Conservation (phyloP, 2,329 filamentous ascomycete genomes). For the Fusarium udum region DNA sequence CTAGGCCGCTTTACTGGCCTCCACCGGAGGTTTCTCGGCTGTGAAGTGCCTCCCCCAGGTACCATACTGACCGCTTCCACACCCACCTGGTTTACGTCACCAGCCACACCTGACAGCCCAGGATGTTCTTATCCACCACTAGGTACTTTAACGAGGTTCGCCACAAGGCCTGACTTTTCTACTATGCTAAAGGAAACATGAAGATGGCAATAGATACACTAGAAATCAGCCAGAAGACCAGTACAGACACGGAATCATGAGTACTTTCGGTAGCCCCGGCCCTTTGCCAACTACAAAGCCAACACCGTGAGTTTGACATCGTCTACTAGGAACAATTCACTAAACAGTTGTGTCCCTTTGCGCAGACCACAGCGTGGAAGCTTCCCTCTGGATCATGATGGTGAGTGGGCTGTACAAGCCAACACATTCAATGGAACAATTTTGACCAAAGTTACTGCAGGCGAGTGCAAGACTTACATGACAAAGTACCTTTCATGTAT, state of each 20-base stretch:
- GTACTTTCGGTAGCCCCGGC: constrained; percentile 76
- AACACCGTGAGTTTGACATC: constrained; percentile 65
- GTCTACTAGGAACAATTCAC: constrained; percentile 5
- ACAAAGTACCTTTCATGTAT: constrained; percentile 86
- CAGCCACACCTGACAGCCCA: constrained; percentile 32
- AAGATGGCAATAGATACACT: constrained; percentile 12
- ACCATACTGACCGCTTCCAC: not conserved
- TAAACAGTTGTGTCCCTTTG: constrained; percentile 6
- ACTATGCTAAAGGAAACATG: constrained; percentile 1
- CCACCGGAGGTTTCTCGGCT: constrained; percentile 30
- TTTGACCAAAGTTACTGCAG: constrained; percentile 54
- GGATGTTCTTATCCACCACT: constrained; percentile 29
- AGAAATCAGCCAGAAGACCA: constrained; percentile 18
- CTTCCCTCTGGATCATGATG: constrained; percentile 93
- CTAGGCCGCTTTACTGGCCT: constrained; percentile 4
- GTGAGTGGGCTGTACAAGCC: constrained; percentile 42
- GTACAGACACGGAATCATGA: constrained; percentile 53
- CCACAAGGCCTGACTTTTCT: constrained; percentile 36
- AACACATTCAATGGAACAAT: not conserved
- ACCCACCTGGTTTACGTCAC: constrained; percentile 24
- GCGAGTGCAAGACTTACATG: constrained; percentile 94
- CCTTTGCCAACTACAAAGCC: constrained; percentile 73
- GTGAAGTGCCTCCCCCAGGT: not conserved
- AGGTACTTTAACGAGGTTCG: constrained; percentile 33
- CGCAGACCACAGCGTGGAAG: constrained; percentile 85